Percentiles rank a stretch among this genome's conserved stretches.
Conservation (phyloP, 495 filamentous ascomycete genomes). For the Clavariopsis aquatica region DNA sequence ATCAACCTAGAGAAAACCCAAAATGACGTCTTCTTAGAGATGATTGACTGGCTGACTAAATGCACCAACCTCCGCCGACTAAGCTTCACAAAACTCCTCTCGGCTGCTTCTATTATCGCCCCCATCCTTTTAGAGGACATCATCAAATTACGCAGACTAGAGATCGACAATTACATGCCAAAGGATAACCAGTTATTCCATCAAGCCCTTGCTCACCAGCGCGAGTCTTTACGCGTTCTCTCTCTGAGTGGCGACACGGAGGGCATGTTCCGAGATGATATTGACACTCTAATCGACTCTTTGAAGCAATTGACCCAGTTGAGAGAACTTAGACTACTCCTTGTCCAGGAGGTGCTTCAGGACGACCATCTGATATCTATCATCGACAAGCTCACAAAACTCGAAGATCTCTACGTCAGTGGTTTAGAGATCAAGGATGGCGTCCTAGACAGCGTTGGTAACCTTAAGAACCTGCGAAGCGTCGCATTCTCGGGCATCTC, state of each 20-base stretch:
- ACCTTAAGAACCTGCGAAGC: constrained; percentile 39
- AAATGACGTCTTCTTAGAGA: constrained; percentile 54
- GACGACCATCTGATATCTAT: constrained; percentile 55
- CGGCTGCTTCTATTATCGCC: constrained; percentile 54
- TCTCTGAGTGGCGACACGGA: constrained; percentile 55
- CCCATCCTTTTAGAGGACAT: constrained; percentile 56
- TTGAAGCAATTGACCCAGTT: constrained; percentile 52
- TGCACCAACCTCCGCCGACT: constrained; percentile 59
- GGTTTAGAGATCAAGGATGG: constrained; percentile 58
- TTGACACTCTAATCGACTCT: constrained; percentile 53
- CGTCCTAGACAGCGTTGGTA: constrained; percentile 49
- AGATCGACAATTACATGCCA: constrained; percentile 53
- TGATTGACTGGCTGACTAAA: constrained; percentile 56
- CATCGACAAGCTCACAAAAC: constrained; percentile 50
- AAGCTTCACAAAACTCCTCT: constrained; percentile 53
- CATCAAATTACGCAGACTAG: constrained; percentile 52
- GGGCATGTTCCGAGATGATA: constrained; percentile 49
- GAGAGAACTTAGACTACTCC: constrained; percentile 53
- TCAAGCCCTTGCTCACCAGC: constrained; percentile 53
- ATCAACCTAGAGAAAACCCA: constrained; percentile 49
- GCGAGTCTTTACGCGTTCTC: constrained; percentile 48
- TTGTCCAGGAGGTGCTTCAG: constrained; percentile 57
- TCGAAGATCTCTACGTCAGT: constrained; percentile 59
- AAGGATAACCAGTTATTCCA: constrained; percentile 53
- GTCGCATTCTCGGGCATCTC: constrained; percentile 45